Evolutionary conservation across 805 yeast genomes (phyloP).

Genomic region (Yamadazyma akitaensis): DNA sequence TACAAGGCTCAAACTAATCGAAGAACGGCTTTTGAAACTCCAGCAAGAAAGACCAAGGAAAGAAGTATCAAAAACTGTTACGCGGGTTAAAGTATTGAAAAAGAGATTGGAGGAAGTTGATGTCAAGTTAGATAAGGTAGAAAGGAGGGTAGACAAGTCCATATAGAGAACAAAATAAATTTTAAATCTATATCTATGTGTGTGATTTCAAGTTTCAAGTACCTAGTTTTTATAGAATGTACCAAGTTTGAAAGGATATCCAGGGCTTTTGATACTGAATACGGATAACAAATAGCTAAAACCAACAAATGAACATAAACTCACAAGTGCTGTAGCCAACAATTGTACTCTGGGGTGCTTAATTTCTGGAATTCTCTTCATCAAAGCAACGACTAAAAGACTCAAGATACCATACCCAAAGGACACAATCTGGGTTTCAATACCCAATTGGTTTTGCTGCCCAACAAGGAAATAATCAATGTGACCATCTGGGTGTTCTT

Average conservation of each 20-base stretch:
- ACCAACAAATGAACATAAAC: conserved; percentile 46
- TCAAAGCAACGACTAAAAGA: conserved; percentile 53
- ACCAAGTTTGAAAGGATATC: conserved; percentile 68
- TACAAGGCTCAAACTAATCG: conserved; percentile 45
- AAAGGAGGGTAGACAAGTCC: conserved; percentile 26
- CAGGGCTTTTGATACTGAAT: conserved; percentile 66
- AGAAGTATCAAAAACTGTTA: conserved; percentile 18
- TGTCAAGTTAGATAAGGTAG: conserved; percentile 34
- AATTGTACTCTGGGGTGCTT: conserved; percentile 46
- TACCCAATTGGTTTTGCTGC: conserved; percentile 75
- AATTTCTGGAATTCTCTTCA: conserved; percentile 52
- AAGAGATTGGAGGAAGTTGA: conserved; percentile 25
- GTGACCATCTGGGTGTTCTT: conserved; percentile 37
- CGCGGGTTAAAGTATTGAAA: conserved; percentile 28
- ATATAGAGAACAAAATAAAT: not conserved
- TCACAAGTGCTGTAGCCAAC: conserved; percentile 44
- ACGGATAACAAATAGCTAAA: conserved; percentile 64
- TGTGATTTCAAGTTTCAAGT: not conserved
- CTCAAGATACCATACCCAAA: conserved; percentile 69
- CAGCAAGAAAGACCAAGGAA: conserved; percentile 9
- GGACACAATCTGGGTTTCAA: conserved; percentile 85
- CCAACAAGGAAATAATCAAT: conserved; percentile 46
- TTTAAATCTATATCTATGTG: not conserved
- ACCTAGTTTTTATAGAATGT: not conserved
- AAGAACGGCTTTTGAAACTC: conserved; percentile 27